Evolutionary conservation across 352 stramenopile species (phyloP).

Genomic region (Pseudoperonospora humuli): DNA sequence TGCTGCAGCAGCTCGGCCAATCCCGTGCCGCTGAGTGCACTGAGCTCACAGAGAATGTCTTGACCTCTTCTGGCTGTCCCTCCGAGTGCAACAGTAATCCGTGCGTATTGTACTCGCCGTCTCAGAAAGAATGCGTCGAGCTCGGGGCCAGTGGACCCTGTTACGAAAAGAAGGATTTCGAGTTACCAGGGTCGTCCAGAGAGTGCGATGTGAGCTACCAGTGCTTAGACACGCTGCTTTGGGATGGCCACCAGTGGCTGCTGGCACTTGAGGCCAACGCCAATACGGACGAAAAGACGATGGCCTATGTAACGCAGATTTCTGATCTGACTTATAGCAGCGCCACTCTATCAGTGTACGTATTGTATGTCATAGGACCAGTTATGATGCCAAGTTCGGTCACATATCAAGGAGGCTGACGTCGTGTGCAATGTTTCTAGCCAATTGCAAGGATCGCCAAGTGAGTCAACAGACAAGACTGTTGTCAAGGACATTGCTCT

Average conservation of each 20-base stretch:
- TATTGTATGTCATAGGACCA: conserved; percentile 15
- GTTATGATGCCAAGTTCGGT: conserved; percentile 1
- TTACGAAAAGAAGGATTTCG: conserved; percentile 24
- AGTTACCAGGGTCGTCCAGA: conserved; percentile 11
- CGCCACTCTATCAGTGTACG: conserved; percentile 33
- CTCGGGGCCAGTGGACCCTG: conserved; percentile 27
- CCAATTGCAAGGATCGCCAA: conserved; percentile 26
- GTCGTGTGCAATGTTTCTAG: conserved; percentile 6
- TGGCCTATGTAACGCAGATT: conserved; percentile 43
- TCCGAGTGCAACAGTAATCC: conserved; percentile 20
- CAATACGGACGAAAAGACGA: conserved; percentile 22
- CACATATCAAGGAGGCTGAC: conserved; percentile 1
- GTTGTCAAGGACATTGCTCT: conserved; percentile 39
- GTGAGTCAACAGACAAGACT: conserved; percentile 22
- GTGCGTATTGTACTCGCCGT: conserved; percentile 48
- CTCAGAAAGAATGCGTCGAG: conserved; percentile 26
- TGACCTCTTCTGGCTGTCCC: conserved; percentile 43
- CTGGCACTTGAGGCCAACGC: conserved; percentile 23
- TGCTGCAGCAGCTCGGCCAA: conserved; percentile 3
- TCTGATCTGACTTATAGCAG: conserved; percentile 27
- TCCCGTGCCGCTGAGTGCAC: conserved; percentile 26
- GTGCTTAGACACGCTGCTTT: conserved; percentile 41
- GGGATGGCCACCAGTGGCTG: conserved; percentile 29
- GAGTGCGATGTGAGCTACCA: conserved; percentile 50
- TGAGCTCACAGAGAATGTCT: conserved; percentile 34